Conservation (phyloP, 2,329 filamentous ascomycete genomes). For the Phaeosphaeriaceae sp. region DNA sequence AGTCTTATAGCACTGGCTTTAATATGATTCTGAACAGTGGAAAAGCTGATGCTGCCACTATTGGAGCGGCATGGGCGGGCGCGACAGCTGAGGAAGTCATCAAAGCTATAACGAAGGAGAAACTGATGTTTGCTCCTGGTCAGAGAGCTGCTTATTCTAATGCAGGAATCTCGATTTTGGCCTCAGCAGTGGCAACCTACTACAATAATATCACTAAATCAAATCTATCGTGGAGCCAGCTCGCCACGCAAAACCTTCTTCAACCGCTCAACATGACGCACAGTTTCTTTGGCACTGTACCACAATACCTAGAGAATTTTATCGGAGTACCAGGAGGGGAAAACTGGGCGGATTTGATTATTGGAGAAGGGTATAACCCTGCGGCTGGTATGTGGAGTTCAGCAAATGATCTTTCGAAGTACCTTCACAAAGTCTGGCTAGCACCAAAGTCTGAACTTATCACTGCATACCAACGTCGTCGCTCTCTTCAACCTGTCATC, state of each 20-base stretch:
- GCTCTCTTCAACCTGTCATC: conserved; percentile 28
- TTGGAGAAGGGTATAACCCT: conserved; percentile 40
- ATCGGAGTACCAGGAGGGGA: conserved; percentile 34
- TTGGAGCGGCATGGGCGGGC: conserved; percentile 35
- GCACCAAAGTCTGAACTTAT: conserved; percentile 29
- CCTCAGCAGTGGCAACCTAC: conserved; percentile 29
- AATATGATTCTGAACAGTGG: conserved; percentile 32
- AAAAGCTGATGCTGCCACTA: conserved; percentile 30
- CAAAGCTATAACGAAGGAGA: conserved; percentile 18
- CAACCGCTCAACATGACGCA: conserved; percentile 33
- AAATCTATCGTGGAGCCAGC: conserved; percentile 29
- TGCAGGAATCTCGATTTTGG: conserved; percentile 36
- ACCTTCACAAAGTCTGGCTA: conserved; percentile 35
- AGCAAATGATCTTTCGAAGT: conserved; percentile 36
- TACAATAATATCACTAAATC: conserved; percentile 28
- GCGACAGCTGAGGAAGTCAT: conserved; percentile 27
- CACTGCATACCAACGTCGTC: conserved; percentile 31
- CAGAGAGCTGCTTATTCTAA: conserved; percentile 41
- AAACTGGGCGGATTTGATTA: conserved; percentile 34
- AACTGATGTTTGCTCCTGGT: conserved; percentile 40
- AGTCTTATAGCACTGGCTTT: conserved; percentile 40
- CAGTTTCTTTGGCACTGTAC: conserved; percentile 33
- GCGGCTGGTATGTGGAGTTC: conserved; percentile 43
- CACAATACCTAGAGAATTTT: conserved; percentile 19
- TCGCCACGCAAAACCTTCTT: conserved; percentile 27